phyloP scores from a whole-genome alignment of 2,329 filamentous ascomycete genomes.

The Verticillium nubilum region DNA sequence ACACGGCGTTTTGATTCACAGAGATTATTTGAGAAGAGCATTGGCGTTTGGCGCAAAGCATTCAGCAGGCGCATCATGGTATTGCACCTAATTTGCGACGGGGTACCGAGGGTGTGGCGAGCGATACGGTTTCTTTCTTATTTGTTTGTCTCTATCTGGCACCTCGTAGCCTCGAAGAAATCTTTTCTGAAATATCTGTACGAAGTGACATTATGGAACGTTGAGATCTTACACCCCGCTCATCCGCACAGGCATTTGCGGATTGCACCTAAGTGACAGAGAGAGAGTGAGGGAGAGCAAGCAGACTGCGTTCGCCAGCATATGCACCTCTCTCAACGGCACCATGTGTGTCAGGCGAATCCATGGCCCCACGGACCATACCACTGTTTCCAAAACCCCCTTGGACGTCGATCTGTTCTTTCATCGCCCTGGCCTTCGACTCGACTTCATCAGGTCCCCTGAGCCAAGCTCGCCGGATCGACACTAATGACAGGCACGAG shows the following conservation, averaged over 20 bases:
- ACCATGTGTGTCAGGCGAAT: neutral
- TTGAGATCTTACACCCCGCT: too few relatives aligned
- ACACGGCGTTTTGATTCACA: neutral
- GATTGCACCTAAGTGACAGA: too few relatives aligned
- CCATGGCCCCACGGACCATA: neutral
- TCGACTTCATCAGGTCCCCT: neutral
- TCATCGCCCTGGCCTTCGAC: neutral
- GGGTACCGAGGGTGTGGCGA: too few relatives aligned
- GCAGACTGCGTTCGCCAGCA: neutral
- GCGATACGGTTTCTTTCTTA: too few relatives aligned
- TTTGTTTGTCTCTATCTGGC: too few relatives aligned
- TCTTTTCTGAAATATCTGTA: too few relatives aligned
- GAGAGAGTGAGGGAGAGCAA: too few relatives aligned
- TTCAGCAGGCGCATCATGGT: neutral
- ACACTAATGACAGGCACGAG: constrained; percentile 6
- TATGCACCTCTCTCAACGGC: neutral
- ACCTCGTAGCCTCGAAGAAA: too few relatives aligned
- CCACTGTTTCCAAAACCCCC: neutral
- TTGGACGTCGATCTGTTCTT: neutral
- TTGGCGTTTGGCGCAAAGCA: neutral
- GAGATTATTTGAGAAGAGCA: neutral
- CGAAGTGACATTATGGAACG: too few relatives aligned
- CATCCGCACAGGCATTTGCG: too few relatives aligned
- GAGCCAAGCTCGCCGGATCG: neutral
- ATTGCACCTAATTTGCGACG: too few relatives aligned